Percentiles rank a stretch among this genome's conserved stretches.
phyloP scores from a whole-genome alignment of 2,329 filamentous ascomycete species.

The Pseudopyrenochaeta lycopersici region DNA sequence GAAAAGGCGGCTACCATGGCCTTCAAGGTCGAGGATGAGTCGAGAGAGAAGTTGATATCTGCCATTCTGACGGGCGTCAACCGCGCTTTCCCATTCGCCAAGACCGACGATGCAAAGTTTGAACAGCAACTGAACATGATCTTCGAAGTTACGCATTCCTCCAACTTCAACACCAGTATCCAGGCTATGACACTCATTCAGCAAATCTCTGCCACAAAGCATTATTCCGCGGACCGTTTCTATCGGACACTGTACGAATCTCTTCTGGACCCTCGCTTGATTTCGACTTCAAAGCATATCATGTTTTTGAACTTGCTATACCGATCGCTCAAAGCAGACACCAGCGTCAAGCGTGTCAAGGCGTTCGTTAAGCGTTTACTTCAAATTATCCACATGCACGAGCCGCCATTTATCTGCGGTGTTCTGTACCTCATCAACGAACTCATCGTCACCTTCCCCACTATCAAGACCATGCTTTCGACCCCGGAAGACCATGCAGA shows the following conservation, averaged over 20 bases:
- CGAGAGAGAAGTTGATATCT: slow-evolving; percentile 90
- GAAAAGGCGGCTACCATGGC: slow-evolving; percentile 54
- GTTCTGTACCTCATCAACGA: slow-evolving; percentile 90
- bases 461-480: slow-evolving; percentile 75
- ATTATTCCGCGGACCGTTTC: slow-evolving; percentile 86
- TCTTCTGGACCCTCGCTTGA: slow-evolving; percentile 85
- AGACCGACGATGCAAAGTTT: slow-evolving; percentile 80
- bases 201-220: slow-evolving; percentile 83
- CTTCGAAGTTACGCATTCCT: slow-evolving; percentile 95
- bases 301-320: slow-evolving; percentile 94
- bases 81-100: slow-evolving; percentile 91
- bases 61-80: slow-evolving; percentile 94
- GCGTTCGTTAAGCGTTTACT: slow-evolving; percentile 94
- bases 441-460: slow-evolving; percentile 80
- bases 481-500: slow-evolving; percentile 78
- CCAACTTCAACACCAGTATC: slow-evolving; percentile 98
- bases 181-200: slow-evolving; percentile 96
- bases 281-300: slow-evolving; percentile 92
- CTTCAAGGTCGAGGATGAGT: slow-evolving; percentile 65
- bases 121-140: slow-evolving; percentile 92
- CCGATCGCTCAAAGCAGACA: slow-evolving; percentile 84
- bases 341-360: slow-evolving; percentile 91
- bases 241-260: slow-evolving; percentile 97
- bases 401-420: slow-evolving; percentile 91
- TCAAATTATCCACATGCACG: slow-evolving; percentile 86